A percentile compares a stretch with the other conserved stretches of the same genome.
Conservation (phyloP, 768 basidiomycete species). For the Serpula lacrymans region DNA sequence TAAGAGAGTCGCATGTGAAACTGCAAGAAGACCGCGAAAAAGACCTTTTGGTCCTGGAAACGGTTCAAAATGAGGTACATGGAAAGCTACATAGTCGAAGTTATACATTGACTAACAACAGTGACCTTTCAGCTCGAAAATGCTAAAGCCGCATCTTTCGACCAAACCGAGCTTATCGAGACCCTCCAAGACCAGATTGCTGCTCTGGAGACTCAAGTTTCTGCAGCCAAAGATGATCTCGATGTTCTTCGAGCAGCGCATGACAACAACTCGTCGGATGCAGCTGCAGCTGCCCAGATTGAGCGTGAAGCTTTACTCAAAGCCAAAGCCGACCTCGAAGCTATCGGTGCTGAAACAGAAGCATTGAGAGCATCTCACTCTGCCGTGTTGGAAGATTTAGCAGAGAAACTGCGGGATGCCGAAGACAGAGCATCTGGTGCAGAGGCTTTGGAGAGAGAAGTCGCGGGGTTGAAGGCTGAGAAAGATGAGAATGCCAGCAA, state of each 20-base stretch:
- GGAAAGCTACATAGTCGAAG: neutral
- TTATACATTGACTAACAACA: neutral
- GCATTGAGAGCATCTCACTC: conserved; percentile 49
- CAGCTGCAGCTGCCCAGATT: conserved; percentile 48
- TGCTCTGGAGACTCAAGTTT: conserved; percentile 48
- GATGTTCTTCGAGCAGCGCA: conserved; percentile 46
- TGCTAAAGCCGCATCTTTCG: conserved; percentile 36
- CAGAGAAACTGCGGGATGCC: conserved; percentile 42
- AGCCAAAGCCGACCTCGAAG: conserved; percentile 59
- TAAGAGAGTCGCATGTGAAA: conserved; percentile 38
- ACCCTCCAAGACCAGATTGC: conserved; percentile 49
- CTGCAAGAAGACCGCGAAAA: conserved; percentile 27
- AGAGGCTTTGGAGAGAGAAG: conserved; percentile 44
- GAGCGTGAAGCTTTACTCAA: conserved; percentile 64
- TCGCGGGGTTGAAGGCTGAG: conserved; percentile 54
- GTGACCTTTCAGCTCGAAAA: conserved; percentile 45
- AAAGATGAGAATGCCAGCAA: conserved; percentile 69
- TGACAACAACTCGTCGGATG: conserved; percentile 39
- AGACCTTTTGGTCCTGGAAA: conserved; percentile 31
- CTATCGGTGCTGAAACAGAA: conserved; percentile 49
- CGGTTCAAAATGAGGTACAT: conserved; percentile 52
- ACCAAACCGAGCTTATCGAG: conserved; percentile 46
- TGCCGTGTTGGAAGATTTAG: conserved; percentile 44
- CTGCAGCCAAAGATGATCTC: conserved; percentile 49
- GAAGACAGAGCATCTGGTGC: conserved; percentile 43